Evolutionary conservation across 1,284 basidiomycete species (phyloP).

Genomic region (Ustilago trichophora): DNA sequence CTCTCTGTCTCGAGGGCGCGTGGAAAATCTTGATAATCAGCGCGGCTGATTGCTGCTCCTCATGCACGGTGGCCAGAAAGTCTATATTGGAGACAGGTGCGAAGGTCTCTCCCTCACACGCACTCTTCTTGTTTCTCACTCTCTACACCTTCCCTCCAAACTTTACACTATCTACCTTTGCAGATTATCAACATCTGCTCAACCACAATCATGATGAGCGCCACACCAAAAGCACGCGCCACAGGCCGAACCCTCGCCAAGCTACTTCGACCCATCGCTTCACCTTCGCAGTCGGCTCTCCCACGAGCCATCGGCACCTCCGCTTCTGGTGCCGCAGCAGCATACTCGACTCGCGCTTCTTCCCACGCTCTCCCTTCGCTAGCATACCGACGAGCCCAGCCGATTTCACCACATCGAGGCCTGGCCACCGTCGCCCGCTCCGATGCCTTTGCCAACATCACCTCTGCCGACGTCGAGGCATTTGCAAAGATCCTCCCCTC

Average conservation of each 20-base stretch:
- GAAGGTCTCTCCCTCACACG: no score
- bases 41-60: background rate
- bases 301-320: conserved; percentile 25
- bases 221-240: conserved; percentile 17
- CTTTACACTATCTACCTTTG: background rate
- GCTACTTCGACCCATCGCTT: conserved; percentile 15
- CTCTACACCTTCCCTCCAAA: no score
- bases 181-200: background rate
- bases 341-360: conserved; percentile 14
- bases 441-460: conserved; percentile 69
- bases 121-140: no score
- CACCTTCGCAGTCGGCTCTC: conserved; percentile 8
- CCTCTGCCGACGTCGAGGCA: conserved; percentile 68
- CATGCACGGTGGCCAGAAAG: conserved; percentile 8
- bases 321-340: conserved; percentile 8
- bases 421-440: conserved; percentile 71
- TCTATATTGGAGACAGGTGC: no score
- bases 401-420: conserved; percentile 8
- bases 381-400: background rate
- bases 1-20: conserved; percentile 14
- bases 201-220: conserved; percentile 9
- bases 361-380: background rate
- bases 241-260: conserved; percentile 19
- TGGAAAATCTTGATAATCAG: conserved; percentile 17
- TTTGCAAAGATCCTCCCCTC: conserved; percentile 69